These are phyloP conservation scores for Daldinia vernicosa DNA, from an alignment of 495 filamentous ascomycete species.

Conservation along the genomic window DNA sequence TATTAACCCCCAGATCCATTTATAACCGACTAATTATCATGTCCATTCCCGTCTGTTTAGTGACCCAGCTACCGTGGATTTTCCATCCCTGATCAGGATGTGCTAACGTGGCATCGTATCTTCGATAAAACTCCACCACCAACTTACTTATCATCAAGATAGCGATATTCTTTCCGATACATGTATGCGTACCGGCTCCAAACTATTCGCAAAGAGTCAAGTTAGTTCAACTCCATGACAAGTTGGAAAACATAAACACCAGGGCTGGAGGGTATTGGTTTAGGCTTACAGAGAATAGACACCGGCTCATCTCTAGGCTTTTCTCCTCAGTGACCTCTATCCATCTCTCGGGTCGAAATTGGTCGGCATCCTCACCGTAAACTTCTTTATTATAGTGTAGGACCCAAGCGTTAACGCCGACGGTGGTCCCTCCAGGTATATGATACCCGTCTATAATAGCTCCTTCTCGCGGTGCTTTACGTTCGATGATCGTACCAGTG, in stretches of 20 bases:
- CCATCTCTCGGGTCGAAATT: conserved; percentile 66
- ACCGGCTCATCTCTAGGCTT: not conserved
- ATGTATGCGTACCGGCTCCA: not conserved
- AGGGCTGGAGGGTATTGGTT: not conserved
- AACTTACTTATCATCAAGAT: not conserved
- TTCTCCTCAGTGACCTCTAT: conserved; percentile 47
- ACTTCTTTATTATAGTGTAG: not conserved
- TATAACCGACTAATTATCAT: not conserved
- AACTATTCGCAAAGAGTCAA: not conserved
- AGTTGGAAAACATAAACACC: not conserved
- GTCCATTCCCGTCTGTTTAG: not conserved
- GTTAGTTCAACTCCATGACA: not conserved
- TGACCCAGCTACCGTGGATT: not conserved
- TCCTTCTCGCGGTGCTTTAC: conserved; percentile 65
- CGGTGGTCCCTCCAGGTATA: conserved; percentile 57
- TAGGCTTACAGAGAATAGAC: conserved; percentile 12
- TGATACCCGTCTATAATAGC: conserved; percentile 59
- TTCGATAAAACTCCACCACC: not conserved
- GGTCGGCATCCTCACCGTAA: conserved; percentile 62
- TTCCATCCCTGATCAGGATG: not conserved
- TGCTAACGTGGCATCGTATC: not conserved
- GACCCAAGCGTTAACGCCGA: not conserved
- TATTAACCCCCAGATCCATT: not conserved
- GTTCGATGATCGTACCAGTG: conserved; percentile 64
- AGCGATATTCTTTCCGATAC: not conserved